phyloP scores from a whole-genome alignment of 306 rosid genomes.

The Cicer chorassanicum region DNA sequence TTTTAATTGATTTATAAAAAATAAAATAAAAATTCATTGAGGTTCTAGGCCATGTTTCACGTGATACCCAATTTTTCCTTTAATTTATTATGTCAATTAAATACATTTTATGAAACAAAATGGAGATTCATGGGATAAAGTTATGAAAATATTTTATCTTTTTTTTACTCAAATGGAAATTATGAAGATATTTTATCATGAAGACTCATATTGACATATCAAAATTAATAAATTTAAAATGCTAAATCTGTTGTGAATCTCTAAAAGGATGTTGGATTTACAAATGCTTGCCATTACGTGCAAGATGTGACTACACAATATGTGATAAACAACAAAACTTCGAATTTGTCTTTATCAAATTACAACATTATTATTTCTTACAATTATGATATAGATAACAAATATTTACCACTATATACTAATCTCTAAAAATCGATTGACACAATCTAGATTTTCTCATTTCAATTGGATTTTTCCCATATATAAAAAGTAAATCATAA shows the following conservation, averaged over 20 bases:
- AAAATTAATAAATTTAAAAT: not conserved
- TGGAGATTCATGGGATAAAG: no score
- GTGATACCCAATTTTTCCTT: not conserved
- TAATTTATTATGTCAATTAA: not conserved
- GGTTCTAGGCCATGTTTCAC: not conserved
- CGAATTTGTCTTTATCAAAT: constrained; percentile 11
- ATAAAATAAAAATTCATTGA: no score
- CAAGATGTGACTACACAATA: constrained; percentile 42
- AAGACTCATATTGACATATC: not conserved
- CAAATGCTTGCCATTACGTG: constrained; percentile 29
- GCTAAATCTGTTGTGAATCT: constrained; percentile 1
- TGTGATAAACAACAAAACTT: not conserved
- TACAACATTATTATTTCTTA: not conserved
- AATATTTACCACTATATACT: no score
- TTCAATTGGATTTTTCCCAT: no score
- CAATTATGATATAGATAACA: no score
- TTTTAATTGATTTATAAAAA: not conserved
- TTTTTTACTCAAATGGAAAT: no score
- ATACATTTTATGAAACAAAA: not conserved
- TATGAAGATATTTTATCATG: not conserved
- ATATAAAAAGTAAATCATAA: no score
- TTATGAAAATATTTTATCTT: no score
- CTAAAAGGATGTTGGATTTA: constrained; percentile 16
- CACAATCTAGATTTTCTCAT: no score
- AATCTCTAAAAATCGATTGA: no score